phyloP scores from a whole-genome alignment of 768 basidiomycete genomes.

The Boletus patriciae region DNA sequence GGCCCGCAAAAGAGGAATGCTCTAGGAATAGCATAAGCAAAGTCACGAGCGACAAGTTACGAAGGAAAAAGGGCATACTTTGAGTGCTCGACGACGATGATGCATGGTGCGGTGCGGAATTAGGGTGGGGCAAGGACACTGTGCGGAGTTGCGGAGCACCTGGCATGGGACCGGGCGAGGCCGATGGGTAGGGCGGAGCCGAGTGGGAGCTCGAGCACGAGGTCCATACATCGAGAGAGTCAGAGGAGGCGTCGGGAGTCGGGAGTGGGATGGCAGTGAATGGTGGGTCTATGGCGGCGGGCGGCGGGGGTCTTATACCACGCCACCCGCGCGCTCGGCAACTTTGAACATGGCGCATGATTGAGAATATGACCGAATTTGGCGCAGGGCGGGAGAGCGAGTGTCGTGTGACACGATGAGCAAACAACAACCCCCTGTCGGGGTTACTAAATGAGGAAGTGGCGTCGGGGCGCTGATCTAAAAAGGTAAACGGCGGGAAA shows the following conservation, averaged over 20 bases:
- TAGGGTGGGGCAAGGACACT: constrained; percentile 34
- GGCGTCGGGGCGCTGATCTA: constrained; percentile 19
- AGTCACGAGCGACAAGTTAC: neutral
- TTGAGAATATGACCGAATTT: constrained; percentile 11
- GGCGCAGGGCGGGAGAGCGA: constrained; percentile 30
- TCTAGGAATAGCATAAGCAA: constrained; percentile 16
- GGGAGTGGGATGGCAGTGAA: neutral
- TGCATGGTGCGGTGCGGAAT: constrained; percentile 20
- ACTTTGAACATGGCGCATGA: constrained; percentile 19
- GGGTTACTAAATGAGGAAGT: constrained; percentile 18
- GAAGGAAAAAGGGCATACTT: constrained; percentile 13
- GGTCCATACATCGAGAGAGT: constrained; percentile 29
- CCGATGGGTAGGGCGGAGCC: constrained; percentile 10
- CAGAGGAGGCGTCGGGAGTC: neutral
- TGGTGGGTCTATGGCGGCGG: constrained; percentile 18
- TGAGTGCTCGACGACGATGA: constrained; percentile 18
- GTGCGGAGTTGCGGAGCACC: constrained; percentile 27
- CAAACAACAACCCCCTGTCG: constrained; percentile 18
- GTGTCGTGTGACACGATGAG: constrained; percentile 18
- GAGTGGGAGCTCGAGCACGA: constrained; percentile 8
- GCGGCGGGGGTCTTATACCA: constrained; percentile 31
- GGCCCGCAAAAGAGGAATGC: constrained; percentile 1
- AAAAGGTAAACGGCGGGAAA: constrained; percentile 23
- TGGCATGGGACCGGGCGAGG: constrained; percentile 24
- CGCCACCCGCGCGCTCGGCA: constrained; percentile 15